Conservation (phyloP, 495 filamentous ascomycete genomes). For the Penicillium canescens region DNA sequence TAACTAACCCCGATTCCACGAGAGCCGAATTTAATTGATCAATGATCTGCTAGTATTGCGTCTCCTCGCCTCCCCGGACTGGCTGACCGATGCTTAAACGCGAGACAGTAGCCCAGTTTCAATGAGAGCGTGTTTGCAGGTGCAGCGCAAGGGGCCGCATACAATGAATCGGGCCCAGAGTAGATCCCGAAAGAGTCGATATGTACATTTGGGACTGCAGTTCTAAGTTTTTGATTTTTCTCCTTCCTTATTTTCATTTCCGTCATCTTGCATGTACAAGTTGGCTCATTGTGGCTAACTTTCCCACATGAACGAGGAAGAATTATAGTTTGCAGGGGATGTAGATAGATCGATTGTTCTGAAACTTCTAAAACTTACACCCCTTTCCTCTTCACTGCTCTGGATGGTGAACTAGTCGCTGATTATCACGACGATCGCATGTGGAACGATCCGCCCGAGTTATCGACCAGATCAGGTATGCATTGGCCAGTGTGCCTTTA, state of each 20-base stretch:
- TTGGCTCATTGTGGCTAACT: background rate
- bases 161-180: constrained; percentile 11
- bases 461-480: background rate
- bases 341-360: constrained; percentile 5
- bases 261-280: background rate
- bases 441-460: background rate
- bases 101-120: constrained; percentile 20
- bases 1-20: constrained; percentile 14
- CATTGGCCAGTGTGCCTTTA: background rate
- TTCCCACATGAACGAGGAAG: background rate
- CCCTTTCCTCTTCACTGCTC: background rate
- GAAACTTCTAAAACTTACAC: background rate
- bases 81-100: constrained; percentile 11
- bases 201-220: background rate
- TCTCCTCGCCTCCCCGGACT: constrained; percentile 25
- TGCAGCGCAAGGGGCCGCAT: constrained; percentile 23
- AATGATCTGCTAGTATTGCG: constrained; percentile 23
- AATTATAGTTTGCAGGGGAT: background rate
- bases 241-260: background rate
- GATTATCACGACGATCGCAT: constrained; percentile 1
- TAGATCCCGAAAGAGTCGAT: constrained; percentile 4
- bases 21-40: constrained; percentile 1
- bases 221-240: constrained; percentile 3
- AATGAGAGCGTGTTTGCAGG: constrained; percentile 14
- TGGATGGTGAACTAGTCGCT: background rate